A percentile compares a stretch with the other conserved stretches of the same genome.
These are phyloP conservation scores for Hibiscus syriacus DNA, from an alignment of 345 rosid species.

Conservation along the genomic window DNA sequence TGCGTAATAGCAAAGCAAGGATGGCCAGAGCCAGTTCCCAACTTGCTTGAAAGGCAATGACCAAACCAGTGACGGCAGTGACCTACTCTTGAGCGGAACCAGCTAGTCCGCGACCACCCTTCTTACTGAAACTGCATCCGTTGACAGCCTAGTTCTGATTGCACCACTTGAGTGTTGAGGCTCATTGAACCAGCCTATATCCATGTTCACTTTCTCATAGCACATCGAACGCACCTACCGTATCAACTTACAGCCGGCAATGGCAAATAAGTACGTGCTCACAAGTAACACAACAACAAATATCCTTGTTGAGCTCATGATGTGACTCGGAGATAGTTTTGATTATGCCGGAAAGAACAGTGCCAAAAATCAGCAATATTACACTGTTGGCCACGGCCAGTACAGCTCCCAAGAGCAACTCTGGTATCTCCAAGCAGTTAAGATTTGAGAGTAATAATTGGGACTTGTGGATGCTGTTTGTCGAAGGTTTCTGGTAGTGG, in stretches of 20 bases:
- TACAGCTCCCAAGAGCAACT: conserved; percentile 45
- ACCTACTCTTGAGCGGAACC: conserved; percentile 50
- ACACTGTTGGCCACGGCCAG: conserved; percentile 45
- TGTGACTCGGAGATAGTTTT: conserved; percentile 56
- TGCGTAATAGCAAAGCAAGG: conserved; percentile 51
- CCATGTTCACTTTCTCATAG: conserved; percentile 78
- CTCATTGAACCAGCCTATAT: conserved; percentile 77
- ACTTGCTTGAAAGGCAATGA: conserved; percentile 58
- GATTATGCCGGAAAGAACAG: conserved; percentile 42
- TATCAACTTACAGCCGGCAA: conserved; percentile 62
- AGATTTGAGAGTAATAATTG: conserved; percentile 53
- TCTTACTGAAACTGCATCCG: conserved; percentile 65
- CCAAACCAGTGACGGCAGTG: conserved; percentile 47
- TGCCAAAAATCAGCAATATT: conserved; percentile 48
- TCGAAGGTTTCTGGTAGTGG: conserved; percentile 14
- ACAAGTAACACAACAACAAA: conserved; percentile 44
- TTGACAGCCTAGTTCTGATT: conserved; percentile 73
- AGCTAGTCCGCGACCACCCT: conserved; percentile 71
- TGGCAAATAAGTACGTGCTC: conserved; percentile 46
- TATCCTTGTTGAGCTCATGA: conserved; percentile 40
- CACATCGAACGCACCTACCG: conserved; percentile 56
- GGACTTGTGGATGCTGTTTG: conserved; percentile 26
- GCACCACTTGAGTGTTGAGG: conserved; percentile 73
- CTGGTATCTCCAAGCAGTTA: conserved; percentile 69
- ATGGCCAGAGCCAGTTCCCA: conserved; percentile 61